Percentiles rank a stretch among this genome's conserved stretches.
phyloP scores from a whole-genome alignment of 176 grass and related monocot genomes.

The Chloris gayana region DNA sequence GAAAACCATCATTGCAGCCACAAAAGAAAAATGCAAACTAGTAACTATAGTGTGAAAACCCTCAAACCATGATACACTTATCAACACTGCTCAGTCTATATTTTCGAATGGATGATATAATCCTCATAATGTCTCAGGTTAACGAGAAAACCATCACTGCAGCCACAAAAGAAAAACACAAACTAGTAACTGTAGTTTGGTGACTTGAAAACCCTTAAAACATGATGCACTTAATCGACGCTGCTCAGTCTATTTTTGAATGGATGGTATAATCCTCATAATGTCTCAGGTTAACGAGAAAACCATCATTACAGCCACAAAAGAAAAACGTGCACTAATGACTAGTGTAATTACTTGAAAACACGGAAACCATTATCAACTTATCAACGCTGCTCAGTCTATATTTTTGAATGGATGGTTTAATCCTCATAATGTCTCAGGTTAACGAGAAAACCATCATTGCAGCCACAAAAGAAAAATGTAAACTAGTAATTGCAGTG shows the following conservation, averaged over 20 bases:
- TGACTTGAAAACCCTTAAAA: too few relatives aligned
- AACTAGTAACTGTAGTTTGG: neutral
- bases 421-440: constrained; percentile 42
- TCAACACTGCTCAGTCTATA: constrained; percentile 14
- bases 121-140: constrained; percentile 43
- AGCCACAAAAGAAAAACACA: constrained; percentile 23
- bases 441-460: constrained; percentile 48
- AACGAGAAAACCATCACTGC: constrained; percentile 50
- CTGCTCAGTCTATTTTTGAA: constrained; percentile 24
- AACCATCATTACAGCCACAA: constrained; percentile 18
- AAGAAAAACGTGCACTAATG: neutral
- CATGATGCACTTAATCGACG: too few relatives aligned
- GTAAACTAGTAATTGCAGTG: neutral
- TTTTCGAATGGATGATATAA: constrained; percentile 19
- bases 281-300: constrained; percentile 43
- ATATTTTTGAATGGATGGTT: constrained; percentile 34
- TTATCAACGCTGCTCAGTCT: neutral
- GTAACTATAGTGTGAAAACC: neutral
- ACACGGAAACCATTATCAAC: neutral
- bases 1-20: constrained; percentile 31
- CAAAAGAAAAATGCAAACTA: neutral
- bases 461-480: neutral
- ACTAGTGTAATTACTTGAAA: neutral
- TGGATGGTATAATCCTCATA: constrained; percentile 43
- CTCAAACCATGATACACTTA: neutral